These are phyloP conservation scores for Raphanus hybrid DNA, from an alignment of 441 rosid species.

Conservation along the genomic window DNA sequence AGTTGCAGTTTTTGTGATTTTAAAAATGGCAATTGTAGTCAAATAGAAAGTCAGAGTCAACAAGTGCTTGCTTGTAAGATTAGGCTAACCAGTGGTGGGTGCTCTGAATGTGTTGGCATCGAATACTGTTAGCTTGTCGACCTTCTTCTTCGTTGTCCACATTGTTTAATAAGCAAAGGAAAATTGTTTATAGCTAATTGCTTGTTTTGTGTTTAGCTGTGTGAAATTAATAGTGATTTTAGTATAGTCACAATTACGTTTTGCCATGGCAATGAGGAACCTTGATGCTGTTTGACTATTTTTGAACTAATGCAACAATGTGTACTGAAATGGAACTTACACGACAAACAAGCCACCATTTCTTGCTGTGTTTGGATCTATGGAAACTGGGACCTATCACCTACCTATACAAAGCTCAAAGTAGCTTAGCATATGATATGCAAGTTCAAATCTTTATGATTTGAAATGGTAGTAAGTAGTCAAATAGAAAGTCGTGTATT, in stretches of 20 bases:
- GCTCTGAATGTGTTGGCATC: no score
- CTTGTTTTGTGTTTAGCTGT: conserved; percentile 19
- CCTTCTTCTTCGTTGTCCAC: no score
- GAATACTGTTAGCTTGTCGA: no score
- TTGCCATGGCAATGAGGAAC: no score
- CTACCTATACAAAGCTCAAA: conserved; percentile 3
- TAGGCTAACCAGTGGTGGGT: no score
- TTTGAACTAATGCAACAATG: conserved; percentile 8
- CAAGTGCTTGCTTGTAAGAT: no score
- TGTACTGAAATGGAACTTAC: neutral
- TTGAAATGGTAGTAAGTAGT: conserved; percentile 12
- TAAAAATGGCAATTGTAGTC: no score
- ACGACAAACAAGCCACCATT: neutral
- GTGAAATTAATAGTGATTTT: conserved; percentile 4
- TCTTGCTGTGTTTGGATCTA: neutral
- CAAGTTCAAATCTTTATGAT: neutral
- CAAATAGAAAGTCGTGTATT: conserved; percentile 10
- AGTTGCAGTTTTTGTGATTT: no score
- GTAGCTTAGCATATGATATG: neutral
- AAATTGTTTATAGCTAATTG: no score
- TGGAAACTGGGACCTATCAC: conserved; percentile 2
- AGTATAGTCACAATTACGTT: no score
- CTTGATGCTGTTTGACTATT: conserved; percentile 11
- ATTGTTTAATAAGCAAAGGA: neutral
- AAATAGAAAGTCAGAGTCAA: no score